A percentile compares a stretch with the other conserved stretches of the same genome.
These are phyloP conservation scores for Oryza punctata DNA, from an alignment of 176 grass and related monocot genomes.

Conservation along the genomic window DNA sequence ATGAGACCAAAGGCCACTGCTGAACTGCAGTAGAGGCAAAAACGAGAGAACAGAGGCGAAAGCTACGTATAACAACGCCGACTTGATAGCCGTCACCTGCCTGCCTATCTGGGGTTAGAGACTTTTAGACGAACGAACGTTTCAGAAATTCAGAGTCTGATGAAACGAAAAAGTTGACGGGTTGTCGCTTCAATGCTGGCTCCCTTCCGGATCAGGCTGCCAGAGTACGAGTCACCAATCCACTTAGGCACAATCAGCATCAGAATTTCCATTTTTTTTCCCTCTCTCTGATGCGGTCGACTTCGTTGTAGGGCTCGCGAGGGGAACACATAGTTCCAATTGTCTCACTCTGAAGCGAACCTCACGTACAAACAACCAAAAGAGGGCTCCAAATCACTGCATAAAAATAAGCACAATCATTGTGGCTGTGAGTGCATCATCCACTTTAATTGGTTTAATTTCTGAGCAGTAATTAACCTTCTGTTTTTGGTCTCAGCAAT, in stretches of 20 bases:
- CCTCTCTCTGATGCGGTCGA: neutral
- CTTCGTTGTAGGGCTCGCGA: neutral
- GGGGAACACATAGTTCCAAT: constrained; percentile 13
- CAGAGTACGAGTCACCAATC: constrained; percentile 39
- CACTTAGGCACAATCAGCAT: constrained; percentile 35
- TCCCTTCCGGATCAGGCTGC: constrained; percentile 35
- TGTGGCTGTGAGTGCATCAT: constrained; percentile 41
- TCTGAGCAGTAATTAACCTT: constrained; percentile 29
- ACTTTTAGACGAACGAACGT: neutral
- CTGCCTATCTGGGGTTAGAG: constrained; percentile 11
- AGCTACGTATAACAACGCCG: constrained; percentile 12
- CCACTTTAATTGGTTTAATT: constrained; percentile 29
- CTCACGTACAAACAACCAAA: constrained; percentile 26
- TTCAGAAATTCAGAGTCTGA: neutral
- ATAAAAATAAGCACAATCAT: constrained; percentile 40
- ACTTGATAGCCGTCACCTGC: constrained; percentile 16
- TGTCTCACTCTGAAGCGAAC: neutral
- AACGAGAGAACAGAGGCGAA: constrained; percentile 3
- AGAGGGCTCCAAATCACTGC: constrained; percentile 9
- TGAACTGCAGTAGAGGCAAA: neutral
- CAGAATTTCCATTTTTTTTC: neutral
- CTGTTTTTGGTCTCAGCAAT: constrained; percentile 31
- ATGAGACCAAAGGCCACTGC: neutral
- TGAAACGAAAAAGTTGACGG: neutral
- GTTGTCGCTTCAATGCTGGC: neutral